Evolutionary conservation across 306 rosid species (phyloP).

Genomic region (Gynostemma pentaphyllum): DNA sequence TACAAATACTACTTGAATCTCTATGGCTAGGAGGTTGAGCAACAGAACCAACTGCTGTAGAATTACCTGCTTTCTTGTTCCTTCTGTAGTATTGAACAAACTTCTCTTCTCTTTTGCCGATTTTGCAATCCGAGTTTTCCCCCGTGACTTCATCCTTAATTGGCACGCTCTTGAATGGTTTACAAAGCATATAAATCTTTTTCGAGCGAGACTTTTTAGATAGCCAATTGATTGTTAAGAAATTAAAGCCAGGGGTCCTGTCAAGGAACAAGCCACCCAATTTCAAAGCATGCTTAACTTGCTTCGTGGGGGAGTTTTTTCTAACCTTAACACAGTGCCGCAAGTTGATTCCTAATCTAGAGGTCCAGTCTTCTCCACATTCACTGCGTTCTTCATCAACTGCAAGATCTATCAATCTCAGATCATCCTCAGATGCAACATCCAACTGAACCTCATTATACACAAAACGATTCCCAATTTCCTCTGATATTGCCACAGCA

Average conservation of each 20-base stretch:
- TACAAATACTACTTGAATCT: slow-evolving; percentile 16
- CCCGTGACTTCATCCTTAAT: slow-evolving; percentile 29
- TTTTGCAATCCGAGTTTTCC: slow-evolving; percentile 18
- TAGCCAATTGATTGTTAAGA: slow-evolving; percentile 47
- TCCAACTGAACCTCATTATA: slow-evolving; percentile 67
- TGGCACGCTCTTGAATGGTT: slow-evolving; percentile 27
- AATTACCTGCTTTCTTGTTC: slow-evolving; percentile 46
- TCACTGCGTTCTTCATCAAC: slow-evolving; percentile 53
- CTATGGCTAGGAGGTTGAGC: slow-evolving; percentile 22
- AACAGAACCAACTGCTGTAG: slow-evolving; percentile 19
- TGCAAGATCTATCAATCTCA: slow-evolving; percentile 80
- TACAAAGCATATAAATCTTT: slow-evolving; percentile 28
- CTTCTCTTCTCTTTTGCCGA: slow-evolving; percentile 25
- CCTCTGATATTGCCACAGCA: slow-evolving; percentile 76
- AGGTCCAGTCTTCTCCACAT: slow-evolving; percentile 84
- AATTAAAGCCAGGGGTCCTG: slow-evolving; percentile 24
- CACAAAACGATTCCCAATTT: slow-evolving; percentile 51
- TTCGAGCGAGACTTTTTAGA: slow-evolving; percentile 66
- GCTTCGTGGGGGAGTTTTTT: slow-evolving; percentile 54
- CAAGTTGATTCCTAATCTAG: slow-evolving; percentile 73
- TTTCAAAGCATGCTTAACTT: slow-evolving; percentile 48
- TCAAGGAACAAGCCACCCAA: slow-evolving; percentile 48
- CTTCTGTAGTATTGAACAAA: slow-evolving; percentile 75
- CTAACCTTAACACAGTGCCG: slow-evolving; percentile 60
- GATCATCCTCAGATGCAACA: slow-evolving; percentile 62